phyloP scores from a whole-genome alignment of 192 early-diverging fungal species.

The Entomortierella chlamydospora region DNA sequence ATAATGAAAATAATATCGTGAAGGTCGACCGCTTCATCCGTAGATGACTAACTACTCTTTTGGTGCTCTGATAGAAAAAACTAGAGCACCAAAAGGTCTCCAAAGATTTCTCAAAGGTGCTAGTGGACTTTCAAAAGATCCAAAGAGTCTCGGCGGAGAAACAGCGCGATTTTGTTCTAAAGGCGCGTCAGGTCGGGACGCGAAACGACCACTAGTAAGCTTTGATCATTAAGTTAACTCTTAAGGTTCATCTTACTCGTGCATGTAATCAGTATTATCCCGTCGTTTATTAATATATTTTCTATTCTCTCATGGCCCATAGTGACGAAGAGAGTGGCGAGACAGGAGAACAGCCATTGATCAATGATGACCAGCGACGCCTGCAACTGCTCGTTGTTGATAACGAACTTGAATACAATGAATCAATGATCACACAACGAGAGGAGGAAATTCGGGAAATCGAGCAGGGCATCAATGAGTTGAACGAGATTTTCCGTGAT shows the following conservation, averaged over 20 bases:
- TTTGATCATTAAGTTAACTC: conserved; percentile 5
- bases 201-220: conserved; percentile 52
- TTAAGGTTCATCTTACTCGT: no score
- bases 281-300: not conserved
- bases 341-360: conserved; percentile 67
- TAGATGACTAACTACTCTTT: not conserved
- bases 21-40: not conserved
- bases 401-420: conserved; percentile 95
- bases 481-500: conserved; percentile 98
- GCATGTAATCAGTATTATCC: no score
- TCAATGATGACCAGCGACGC: conserved; percentile 65
- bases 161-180: conserved; percentile 85
- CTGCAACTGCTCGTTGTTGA: conserved; percentile 83
- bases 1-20: not conserved
- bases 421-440: conserved; percentile 91
- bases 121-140: conserved; percentile 90
- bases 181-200: conserved; percentile 69
- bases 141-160: conserved; percentile 87
- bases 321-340: conserved; percentile 59
- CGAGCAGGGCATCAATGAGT: conserved; percentile 91
- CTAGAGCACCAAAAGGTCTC: conserved; percentile 93
- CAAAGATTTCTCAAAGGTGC: conserved; percentile 93
- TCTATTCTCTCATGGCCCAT: not conserved
- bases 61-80: conserved; percentile 62
- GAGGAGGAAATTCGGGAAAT: conserved; percentile 93